Evolutionary conservation across 1,139 yeast genomes (phyloP).

Genomic region (Zygosaccharomyces pseudobailii): DNA sequence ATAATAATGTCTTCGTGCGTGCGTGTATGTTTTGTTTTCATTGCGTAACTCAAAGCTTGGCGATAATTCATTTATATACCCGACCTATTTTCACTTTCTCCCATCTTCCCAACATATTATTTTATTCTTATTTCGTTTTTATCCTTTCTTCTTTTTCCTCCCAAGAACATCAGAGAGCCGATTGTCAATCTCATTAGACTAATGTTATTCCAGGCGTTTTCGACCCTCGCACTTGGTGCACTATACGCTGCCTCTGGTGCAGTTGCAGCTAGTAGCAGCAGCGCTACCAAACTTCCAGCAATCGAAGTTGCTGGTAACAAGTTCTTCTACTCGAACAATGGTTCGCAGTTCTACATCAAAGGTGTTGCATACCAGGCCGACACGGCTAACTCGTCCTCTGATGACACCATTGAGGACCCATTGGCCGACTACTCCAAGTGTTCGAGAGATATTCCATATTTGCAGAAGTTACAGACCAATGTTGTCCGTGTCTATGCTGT

Average conservation of each 20-base stretch:
- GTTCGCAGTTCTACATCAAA: constrained; percentile 67
- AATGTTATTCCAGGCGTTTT: constrained; percentile 49
- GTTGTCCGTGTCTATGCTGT: constrained; percentile 72
- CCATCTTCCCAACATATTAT: neutral
- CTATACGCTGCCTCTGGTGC: constrained; percentile 36
- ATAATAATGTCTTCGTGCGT: neutral
- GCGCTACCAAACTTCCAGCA: constrained; percentile 39
- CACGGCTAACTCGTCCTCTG: constrained; percentile 49
- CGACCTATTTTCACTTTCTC: neutral
- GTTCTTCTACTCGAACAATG: constrained; percentile 66
- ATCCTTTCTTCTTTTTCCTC: neutral
- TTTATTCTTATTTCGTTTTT: neutral
- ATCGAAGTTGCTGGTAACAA: constrained; percentile 60
- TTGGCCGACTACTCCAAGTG: constrained; percentile 63
- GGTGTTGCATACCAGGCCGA: constrained; percentile 81
- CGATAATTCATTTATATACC: neutral
- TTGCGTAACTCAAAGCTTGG: constrained; percentile 1
- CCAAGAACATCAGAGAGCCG: neutral
- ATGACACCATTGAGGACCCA: constrained; percentile 58
- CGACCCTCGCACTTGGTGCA: constrained; percentile 39
- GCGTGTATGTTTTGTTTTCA: neutral
- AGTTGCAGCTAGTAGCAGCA: neutral
- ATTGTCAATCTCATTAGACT: neutral
- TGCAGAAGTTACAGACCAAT: constrained; percentile 56
- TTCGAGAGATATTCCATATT: constrained; percentile 71